Conservation (phyloP, 805 yeast genomes). For the Candida xiaguanensis region DNA sequence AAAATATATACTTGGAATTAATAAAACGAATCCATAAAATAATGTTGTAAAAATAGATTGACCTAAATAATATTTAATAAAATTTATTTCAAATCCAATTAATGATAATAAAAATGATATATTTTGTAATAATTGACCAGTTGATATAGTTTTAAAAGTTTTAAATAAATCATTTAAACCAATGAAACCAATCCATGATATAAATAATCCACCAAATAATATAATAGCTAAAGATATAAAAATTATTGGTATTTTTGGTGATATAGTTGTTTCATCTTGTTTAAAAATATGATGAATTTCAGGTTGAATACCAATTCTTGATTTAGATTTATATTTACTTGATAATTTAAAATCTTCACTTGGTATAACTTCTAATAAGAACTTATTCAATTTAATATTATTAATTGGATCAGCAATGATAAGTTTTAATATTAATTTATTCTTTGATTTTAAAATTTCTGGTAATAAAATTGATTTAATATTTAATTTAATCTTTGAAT, state of each 20-base stretch:
- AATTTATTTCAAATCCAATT: slow-evolving; percentile 48
- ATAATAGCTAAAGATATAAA: slow-evolving; percentile 45
- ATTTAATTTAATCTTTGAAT: slow-evolving; percentile 19
- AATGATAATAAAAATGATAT: slow-evolving; percentile 47
- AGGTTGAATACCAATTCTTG: slow-evolving; percentile 47
- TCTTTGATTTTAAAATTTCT: slow-evolving; percentile 31
- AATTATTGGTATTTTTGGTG: slow-evolving; percentile 46
- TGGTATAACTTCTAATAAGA: slow-evolving; percentile 31
- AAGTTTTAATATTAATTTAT: slow-evolving; percentile 25
- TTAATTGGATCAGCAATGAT: slow-evolving; percentile 25
- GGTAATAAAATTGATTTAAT: slow-evolving; percentile 30
- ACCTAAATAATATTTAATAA: slow-evolving; percentile 56
- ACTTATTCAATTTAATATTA: slow-evolving; percentile 19
- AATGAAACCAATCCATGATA: slow-evolving; percentile 37
- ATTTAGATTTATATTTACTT: slow-evolving; percentile 21
- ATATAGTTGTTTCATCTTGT: slow-evolving; percentile 49
- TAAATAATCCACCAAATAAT: slow-evolving; percentile 41
- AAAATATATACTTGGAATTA: slow-evolving; percentile 51
- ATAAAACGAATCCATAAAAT: slow-evolving; percentile 43
- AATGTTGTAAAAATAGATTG: slow-evolving; percentile 60
- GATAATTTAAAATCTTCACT: slow-evolving; percentile 21
- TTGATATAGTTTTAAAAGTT: slow-evolving; percentile 32
- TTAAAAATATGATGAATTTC: slow-evolving; percentile 66
- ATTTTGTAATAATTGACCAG: slow-evolving; percentile 31
- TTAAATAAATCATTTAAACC: slow-evolving; percentile 25